Evolutionary conservation across 148 eudicot species (phyloP), one percentile per base, ranked within the genome.

Genomic region (Chenopodium suecicum): DNA sequence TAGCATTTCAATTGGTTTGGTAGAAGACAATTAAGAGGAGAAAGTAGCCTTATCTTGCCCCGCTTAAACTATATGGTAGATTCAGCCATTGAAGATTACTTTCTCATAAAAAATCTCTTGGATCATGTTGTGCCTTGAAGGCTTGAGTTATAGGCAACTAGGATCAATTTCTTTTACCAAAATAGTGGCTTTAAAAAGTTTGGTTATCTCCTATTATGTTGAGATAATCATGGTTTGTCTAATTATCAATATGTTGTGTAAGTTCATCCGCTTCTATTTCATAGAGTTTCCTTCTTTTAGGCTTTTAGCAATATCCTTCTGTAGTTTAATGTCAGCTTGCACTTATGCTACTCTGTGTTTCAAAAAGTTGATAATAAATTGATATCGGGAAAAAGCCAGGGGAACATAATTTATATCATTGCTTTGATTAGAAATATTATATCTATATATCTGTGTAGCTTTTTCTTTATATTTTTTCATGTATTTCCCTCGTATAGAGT

Each of bases 51-150:
- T 69, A 31, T 69, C 44, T 32, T 69, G 7, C n/a, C 32, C 3
- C 44, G 75, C 27, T 71, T 41, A 29, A 66, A 66, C 70, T 20
- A 37, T 22, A 17, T 3, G 52, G 29, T 69, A 32, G 4, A 17
- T 4, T 69, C 0, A 4, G 20, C 44, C 44, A 14, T 6, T 69
- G 44, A 16, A 32, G 46, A 14, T 27, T 12, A 31, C 72, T 34
- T 32, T 29, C 19, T 27, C 27, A 6, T 69, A 44, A 16, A 32
- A 69, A 14, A 31, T 1, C 4, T 69, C 9, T 69, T 10, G 31
- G 32, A 69, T 69, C 20, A 32, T 69, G 72, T 22, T 69, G 72
- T 69, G 72, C 46, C 46, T 69, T 69, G 8, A 69, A 29, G 70
- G 17, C 70, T 69, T 32, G 46, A 69, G 1, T 2, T 32, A 14